Conservation (phyloP, 257 asterid species). For the Scutellaria barbata region DNA sequence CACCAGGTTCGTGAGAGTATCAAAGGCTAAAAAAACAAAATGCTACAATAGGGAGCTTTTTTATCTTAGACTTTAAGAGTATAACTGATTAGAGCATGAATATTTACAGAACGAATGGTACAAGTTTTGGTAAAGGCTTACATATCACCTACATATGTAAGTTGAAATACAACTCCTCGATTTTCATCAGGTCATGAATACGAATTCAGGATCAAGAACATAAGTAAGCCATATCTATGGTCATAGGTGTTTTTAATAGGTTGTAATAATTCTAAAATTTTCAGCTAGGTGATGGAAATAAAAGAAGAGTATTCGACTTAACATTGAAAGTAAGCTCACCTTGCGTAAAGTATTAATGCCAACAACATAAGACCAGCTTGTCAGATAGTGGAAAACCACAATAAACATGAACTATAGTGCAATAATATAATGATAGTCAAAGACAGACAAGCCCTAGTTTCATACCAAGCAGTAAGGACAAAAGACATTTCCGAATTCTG, state of each 20-base stretch:
- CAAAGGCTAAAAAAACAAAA: conserved; percentile 21
- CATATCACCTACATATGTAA: conserved; percentile 6
- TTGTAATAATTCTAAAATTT: not conserved
- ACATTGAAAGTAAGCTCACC: conserved; percentile 3
- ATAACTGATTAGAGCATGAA: not conserved
- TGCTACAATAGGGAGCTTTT: not conserved
- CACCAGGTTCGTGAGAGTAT: conserved; percentile 3
- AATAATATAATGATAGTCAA: conserved; percentile 2
- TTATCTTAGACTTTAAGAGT: not conserved
- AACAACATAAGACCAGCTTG: conserved; percentile 16
- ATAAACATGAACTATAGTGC: not conserved
- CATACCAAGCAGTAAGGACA: conserved; percentile 9
- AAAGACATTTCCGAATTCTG: conserved; percentile 1
- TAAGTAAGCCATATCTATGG: not conserved
- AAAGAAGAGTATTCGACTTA: conserved; percentile 17
- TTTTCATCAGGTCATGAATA: conserved; percentile 18
- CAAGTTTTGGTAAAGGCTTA: not conserved
- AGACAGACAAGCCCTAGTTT: not conserved
- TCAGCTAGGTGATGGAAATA: conserved; percentile 22
- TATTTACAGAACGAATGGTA: conserved; percentile 18
- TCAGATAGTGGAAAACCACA: not conserved
- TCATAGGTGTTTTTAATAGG: not conserved
- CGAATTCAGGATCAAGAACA: conserved; percentile 1
- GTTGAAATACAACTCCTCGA: not conserved
- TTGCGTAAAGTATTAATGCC: conserved; percentile 20